phyloP scores from a whole-genome alignment of 371 early-diverging fungal genomes.

The Saksenaea oblongispora region DNA sequence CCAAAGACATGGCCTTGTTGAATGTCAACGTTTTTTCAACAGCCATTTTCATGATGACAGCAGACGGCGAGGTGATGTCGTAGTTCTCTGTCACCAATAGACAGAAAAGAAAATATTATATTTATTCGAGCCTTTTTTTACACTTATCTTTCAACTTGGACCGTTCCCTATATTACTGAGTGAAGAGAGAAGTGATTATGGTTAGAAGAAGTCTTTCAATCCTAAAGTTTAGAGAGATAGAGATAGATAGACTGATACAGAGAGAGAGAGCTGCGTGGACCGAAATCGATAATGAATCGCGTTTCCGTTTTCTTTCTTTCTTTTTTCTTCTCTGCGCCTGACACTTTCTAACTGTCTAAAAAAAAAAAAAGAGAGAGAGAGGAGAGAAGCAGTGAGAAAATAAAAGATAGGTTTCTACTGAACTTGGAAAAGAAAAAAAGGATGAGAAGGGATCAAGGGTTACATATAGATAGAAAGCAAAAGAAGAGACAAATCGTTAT shows the following conservation, averaged over 20 bases:
- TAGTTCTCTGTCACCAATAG: constrained; percentile 56
- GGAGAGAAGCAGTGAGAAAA: neutral
- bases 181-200: neutral
- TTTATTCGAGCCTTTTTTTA: neutral
- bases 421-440: neutral
- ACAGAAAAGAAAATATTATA: neutral
- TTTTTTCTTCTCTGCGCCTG: constrained; percentile 6
- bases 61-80: constrained; percentile 79
- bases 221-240: neutral
- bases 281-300: constrained; percentile 6
- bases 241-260: neutral
- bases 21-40: constrained; percentile 88
- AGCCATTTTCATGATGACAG: constrained; percentile 84
- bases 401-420: constrained; percentile 1
- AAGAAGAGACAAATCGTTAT: neutral
- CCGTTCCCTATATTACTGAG: neutral
- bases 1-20: constrained; percentile 19
- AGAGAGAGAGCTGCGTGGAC: constrained; percentile 1
- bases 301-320: constrained; percentile 4
- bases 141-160: neutral
- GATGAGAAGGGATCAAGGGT: neutral
- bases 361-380: neutral
- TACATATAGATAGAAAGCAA: neutral
- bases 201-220: neutral
- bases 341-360: constrained; percentile 6